Percentiles rank a stretch among this genome's conserved stretches.
Conservation (phyloP, 2,329 filamentous ascomycete genomes). For the Graphiopsis chlorocephala region DNA sequence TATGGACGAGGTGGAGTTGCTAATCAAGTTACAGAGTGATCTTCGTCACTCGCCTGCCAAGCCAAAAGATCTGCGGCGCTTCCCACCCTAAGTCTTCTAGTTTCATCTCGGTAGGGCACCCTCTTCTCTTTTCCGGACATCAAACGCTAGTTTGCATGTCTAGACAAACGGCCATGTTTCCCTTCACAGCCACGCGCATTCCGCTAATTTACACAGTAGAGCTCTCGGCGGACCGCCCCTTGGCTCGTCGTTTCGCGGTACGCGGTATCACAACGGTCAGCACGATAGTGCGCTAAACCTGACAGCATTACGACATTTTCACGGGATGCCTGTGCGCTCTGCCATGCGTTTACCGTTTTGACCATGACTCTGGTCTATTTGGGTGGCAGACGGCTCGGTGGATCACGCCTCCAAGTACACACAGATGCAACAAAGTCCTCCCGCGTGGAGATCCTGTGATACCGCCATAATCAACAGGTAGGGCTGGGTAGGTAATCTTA, state of each 20-base stretch:
- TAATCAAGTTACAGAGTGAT: conserved; percentile 9
- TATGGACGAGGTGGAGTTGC: not conserved
- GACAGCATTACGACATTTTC: not conserved
- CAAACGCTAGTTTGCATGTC: conserved; percentile 1
- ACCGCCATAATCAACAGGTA: not conserved
- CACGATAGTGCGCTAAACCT: not conserved
- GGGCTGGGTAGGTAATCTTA: not conserved
- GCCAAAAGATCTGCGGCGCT: not conserved
- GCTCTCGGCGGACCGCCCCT: not conserved
- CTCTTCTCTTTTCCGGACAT: not conserved
- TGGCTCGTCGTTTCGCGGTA: conserved; percentile 1
- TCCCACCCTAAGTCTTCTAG: not conserved
- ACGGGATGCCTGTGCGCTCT: not conserved
- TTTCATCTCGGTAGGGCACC: conserved; percentile 14
- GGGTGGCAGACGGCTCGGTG: not conserved
- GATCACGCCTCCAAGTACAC: not conserved
- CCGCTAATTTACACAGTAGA: not conserved
- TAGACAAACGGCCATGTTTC: not conserved
- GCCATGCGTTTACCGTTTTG: not conserved
- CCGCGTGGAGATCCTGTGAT: not conserved
- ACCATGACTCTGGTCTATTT: not conserved
- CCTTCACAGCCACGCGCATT: not conserved
- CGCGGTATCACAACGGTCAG: not conserved
- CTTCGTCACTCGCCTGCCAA: not conserved
- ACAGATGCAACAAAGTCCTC: not conserved